These are phyloP conservation scores for Actinomucor elegans DNA, from an alignment of 371 early-diverging fungal species.

Conservation along the genomic window DNA sequence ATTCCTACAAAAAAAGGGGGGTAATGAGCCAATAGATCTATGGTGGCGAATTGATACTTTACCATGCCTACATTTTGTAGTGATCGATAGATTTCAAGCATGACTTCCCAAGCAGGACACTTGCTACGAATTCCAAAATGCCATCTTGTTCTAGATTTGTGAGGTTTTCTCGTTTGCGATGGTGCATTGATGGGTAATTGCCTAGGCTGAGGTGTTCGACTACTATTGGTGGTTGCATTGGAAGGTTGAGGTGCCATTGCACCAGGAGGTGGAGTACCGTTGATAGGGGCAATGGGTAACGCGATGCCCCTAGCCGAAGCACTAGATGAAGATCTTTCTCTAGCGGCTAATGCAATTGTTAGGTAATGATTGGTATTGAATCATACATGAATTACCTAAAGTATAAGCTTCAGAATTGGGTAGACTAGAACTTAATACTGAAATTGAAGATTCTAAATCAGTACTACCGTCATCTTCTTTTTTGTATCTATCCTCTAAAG, in stretches of 20 bases:
- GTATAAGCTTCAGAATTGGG: conserved; percentile 46
- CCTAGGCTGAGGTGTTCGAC: conserved; percentile 11
- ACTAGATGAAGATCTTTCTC: conserved; percentile 25
- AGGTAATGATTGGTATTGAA: background rate
- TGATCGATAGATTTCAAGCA: conserved; percentile 95
- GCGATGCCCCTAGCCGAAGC: conserved; percentile 18
- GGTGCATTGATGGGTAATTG: conserved; percentile 26
- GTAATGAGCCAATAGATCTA: too few species aligned
- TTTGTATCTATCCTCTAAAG: conserved; percentile 34
- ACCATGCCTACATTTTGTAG: conserved; percentile 86
- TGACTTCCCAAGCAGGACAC: conserved; percentile 92
- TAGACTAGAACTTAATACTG: conserved; percentile 66
- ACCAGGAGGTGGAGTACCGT: conserved; percentile 47
- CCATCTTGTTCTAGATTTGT: conserved; percentile 72
- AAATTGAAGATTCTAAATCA: conserved; percentile 58
- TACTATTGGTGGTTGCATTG: background rate
- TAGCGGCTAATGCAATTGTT: background rate
- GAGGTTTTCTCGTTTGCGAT: conserved; percentile 22
- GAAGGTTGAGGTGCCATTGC: conserved; percentile 29
- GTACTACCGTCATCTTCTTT: conserved; percentile 11
- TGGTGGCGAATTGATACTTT: too few species aligned
- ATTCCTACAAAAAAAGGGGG: conserved; percentile 52
- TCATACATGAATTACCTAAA: conserved; percentile 16
- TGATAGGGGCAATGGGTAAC: conserved; percentile 33
- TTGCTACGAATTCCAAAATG: conserved; percentile 96